These are phyloP conservation scores for Candolleomyces eurysporus DNA, from an alignment of 768 basidiomycete genomes.

Conservation along the genomic window DNA sequence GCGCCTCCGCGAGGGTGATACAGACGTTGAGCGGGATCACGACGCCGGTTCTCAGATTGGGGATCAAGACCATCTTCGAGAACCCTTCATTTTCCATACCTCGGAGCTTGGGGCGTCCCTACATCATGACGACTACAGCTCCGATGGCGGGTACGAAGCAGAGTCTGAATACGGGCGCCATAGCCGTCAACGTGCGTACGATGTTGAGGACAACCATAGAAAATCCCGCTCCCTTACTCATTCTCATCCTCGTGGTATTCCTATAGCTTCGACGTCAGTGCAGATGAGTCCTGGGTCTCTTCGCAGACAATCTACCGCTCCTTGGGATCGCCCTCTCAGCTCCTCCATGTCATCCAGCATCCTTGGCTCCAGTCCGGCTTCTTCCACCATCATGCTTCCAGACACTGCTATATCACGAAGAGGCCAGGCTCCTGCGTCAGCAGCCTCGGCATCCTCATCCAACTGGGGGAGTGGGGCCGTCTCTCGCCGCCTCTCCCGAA, in stretches of 20 bases:
- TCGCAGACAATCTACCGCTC: slow-evolving; percentile 62
- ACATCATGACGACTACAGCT: slow-evolving; percentile 70
- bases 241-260: slow-evolving; percentile 27
- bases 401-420: slow-evolving; percentile 69
- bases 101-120: slow-evolving; percentile 55
- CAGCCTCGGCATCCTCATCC: slow-evolving; percentile 40
- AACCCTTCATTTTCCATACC: slow-evolving; percentile 59
- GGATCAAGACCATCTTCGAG: slow-evolving; percentile 56
- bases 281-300: slow-evolving; percentile 67
- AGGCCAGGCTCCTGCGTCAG: slow-evolving; percentile 39
- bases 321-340: slow-evolving; percentile 63
- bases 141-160: slow-evolving; percentile 81
- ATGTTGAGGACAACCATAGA: slow-evolving; percentile 34
- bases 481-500: slow-evolving; percentile 81
- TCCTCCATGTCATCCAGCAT: slow-evolving; percentile 55
- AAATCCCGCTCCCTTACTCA: slow-evolving; percentile 46
- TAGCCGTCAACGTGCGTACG: slow-evolving; percentile 75
- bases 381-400: slow-evolving; percentile 58
- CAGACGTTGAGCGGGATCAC: slow-evolving; percentile 64
- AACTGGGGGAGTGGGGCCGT: slow-evolving; percentile 57
- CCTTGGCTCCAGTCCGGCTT: slow-evolving; percentile 58
- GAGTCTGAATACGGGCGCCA: slow-evolving; percentile 67
- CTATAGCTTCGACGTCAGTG: slow-evolving; percentile 59
- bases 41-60: slow-evolving; percentile 55
- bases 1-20: slow-evolving; percentile 74